Conservation (phyloP, 768 basidiomycete genomes). For the Xanthoconium purpureum region DNA sequence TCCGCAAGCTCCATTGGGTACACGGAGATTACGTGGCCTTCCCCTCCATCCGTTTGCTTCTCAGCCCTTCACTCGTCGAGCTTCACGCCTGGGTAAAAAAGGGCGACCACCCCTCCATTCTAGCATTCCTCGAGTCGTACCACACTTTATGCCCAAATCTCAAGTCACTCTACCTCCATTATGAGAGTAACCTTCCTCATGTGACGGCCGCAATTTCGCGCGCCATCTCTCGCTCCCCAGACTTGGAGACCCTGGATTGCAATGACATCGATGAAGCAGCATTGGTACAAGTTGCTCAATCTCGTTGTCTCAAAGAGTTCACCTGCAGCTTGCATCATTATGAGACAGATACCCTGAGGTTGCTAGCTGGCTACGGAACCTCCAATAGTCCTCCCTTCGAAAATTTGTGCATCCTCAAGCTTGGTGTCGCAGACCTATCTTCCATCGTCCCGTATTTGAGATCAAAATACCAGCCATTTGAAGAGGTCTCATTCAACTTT, state of each 20-base stretch:
- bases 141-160: conserved; percentile 6
- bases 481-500: background rate
- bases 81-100: background rate
- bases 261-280: background rate
- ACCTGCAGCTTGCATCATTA: background rate
- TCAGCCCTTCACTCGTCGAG: conserved; percentile 6
- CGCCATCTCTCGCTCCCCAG: background rate
- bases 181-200: background rate
- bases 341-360: background rate
- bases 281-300: background rate
- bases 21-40: background rate
- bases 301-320: background rate
- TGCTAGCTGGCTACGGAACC: background rate
- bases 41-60: conserved; percentile 3
- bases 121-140: conserved; percentile 5
- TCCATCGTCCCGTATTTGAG: conserved; percentile 5
- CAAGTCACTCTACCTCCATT: background rate
- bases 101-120: background rate
- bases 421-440: background rate
- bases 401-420: conserved; percentile 5
- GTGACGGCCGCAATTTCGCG: background rate
- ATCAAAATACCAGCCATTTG: conserved; percentile 7
- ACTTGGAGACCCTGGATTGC: conserved; percentile 1
- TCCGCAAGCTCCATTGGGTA: background rate
- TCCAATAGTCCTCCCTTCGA: background rate